phyloP scores from a whole-genome alignment of 345 rosid species.

The Eucalyptus curtisii region DNA sequence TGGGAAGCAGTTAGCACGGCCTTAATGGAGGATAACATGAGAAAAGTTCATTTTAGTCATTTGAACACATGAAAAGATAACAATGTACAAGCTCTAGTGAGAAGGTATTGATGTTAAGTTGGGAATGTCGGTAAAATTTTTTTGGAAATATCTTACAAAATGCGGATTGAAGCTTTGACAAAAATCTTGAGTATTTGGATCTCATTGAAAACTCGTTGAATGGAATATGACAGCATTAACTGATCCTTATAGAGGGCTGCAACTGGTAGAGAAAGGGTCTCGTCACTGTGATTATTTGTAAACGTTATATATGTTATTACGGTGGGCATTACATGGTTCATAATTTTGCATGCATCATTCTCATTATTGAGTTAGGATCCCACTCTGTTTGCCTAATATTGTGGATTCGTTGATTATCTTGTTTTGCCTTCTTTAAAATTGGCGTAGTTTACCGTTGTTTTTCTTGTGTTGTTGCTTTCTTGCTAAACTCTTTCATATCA shows the following conservation, averaged over 20 bases:
- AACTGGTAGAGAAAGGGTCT: not conserved
- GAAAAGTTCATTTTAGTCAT: not conserved
- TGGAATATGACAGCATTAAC: not conserved
- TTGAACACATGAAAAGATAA: not conserved
- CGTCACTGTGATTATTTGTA: not conserved
- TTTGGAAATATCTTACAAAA: not conserved
- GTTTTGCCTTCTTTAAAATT: not conserved
- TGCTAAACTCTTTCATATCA: not conserved
- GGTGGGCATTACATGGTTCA: not conserved
- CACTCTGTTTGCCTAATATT: not conserved
- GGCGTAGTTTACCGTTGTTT: not conserved
- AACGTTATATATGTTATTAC: not conserved
- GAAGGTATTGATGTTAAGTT: not conserved
- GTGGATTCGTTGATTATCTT: not conserved
- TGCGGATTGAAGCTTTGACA: not conserved
- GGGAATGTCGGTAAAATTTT: rapidly evolving
- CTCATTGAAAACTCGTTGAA: not conserved
- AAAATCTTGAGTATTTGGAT: not conserved
- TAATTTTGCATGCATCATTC: not conserved
- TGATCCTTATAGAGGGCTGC: not conserved
- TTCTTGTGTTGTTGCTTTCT: not conserved
- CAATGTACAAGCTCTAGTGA: not conserved
- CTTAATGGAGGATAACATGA: not conserved
- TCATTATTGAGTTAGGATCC: not conserved
- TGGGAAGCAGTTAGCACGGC: not conserved